A percentile compares a stretch with the other conserved stretches of the same genome.
These are phyloP conservation scores for Phoma sp. DNA, from an alignment of 2,329 filamentous ascomycete genomes.

Conservation along the genomic window DNA sequence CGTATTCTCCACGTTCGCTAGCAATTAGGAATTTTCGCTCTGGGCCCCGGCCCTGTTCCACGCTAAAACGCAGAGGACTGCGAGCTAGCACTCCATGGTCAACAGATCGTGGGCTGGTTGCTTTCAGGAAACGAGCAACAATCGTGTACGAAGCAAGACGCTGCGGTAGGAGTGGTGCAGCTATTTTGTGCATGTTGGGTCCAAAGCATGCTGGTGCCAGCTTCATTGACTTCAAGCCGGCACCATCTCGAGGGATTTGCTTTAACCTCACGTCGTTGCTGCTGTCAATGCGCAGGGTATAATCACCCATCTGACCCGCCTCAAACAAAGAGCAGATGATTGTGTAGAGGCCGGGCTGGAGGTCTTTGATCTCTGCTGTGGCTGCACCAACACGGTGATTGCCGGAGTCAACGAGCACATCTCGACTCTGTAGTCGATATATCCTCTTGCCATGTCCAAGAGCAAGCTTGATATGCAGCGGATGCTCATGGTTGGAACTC, in stretches of 20 bases:
- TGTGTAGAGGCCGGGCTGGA: constrained; percentile 81
- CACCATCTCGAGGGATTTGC: constrained; percentile 74
- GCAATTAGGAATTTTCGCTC: constrained; percentile 69
- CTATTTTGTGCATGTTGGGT: constrained; percentile 60
- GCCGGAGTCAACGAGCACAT: constrained; percentile 83
- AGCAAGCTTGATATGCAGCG: constrained; percentile 84
- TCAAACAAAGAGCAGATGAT: constrained; percentile 93
- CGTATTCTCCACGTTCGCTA: constrained; percentile 77
- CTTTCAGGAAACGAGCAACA: constrained; percentile 56
- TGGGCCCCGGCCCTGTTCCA: constrained; percentile 77
- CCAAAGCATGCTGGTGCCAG: constrained; percentile 63
- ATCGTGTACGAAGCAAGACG: constrained; percentile 70
- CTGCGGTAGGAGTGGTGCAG: constrained; percentile 58
- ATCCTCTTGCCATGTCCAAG: constrained; percentile 79
- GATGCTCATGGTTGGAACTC: constrained; percentile 69
- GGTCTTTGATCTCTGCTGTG: constrained; percentile 65
- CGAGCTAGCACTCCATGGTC: constrained; percentile 41
- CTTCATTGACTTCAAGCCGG: constrained; percentile 72
- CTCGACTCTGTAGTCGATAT: constrained; percentile 72
- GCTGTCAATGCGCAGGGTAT: constrained; percentile 77
- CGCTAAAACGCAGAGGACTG: constrained; percentile 70
- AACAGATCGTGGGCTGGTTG: constrained; percentile 35
- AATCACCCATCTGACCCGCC: constrained; percentile 75
- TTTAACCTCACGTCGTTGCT: constrained; percentile 63
- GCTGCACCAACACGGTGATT: constrained; percentile 86